Percentiles rank a stretch among this genome's conserved stretches.
These are phyloP conservation scores for Coemansia interrupta DNA, from an alignment of 192 early-diverging fungal genomes.

Conservation along the genomic window DNA sequence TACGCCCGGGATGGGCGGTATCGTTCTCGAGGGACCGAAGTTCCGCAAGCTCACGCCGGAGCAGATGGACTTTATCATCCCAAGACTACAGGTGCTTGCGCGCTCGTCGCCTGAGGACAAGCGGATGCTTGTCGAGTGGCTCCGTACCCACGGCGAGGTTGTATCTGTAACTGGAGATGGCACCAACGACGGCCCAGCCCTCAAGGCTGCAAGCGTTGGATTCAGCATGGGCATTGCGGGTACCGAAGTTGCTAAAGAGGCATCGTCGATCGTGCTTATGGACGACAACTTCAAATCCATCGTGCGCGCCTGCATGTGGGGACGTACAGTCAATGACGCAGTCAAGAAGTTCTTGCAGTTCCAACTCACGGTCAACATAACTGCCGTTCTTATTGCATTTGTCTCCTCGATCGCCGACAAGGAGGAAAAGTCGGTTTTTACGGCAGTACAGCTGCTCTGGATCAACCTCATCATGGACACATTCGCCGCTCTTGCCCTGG, in stretches of 20 bases:
- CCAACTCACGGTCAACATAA: constrained; percentile 96
- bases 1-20: constrained; percentile 69
- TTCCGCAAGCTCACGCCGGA: constrained; percentile 80
- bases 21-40: constrained; percentile 91
- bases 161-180: constrained; percentile 99
- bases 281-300: constrained; percentile 99
- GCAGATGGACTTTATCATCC: constrained; percentile 91
- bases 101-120: constrained; percentile 94
- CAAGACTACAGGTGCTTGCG: constrained; percentile 90
- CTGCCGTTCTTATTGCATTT: constrained; percentile 78
- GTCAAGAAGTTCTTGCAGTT: constrained; percentile 99
- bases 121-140: constrained; percentile 83
- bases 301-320: constrained; percentile 97
- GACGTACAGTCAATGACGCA: constrained; percentile 89
- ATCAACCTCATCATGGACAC: constrained; percentile 99
- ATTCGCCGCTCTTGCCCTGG: constrained; percentile 92
- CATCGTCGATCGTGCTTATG: constrained; percentile 94
- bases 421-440: constrained; percentile 77
- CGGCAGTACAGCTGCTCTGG: constrained; percentile 96
- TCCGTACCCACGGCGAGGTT: constrained; percentile 87
- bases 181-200: constrained; percentile 96
- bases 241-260: constrained; percentile 99
- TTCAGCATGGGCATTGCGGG: constrained; percentile 99
- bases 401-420: constrained; percentile 65
- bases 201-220: constrained; percentile 93